A percentile compares a stretch with the other conserved stretches of the same genome.
Conservation (phyloP, 495 filamentous ascomycete genomes). For the Penicillium parvum region DNA sequence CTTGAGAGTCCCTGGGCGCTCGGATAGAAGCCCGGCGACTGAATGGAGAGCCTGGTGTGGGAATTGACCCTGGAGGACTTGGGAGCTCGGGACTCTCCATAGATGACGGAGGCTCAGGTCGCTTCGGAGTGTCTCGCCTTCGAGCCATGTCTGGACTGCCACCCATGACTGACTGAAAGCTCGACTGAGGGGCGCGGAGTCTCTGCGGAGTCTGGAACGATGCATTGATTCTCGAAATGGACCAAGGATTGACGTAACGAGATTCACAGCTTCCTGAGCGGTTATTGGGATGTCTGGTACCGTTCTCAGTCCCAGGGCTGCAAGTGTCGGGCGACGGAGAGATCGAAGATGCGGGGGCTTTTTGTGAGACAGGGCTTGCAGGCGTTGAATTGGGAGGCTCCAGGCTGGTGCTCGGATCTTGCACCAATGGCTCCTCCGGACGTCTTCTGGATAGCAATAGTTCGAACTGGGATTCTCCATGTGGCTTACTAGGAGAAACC, state of each 20-base stretch:
- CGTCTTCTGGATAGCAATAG: constrained; percentile 24
- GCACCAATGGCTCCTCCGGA: not conserved
- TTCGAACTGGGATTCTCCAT: constrained; percentile 11
- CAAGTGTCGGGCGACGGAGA: not conserved
- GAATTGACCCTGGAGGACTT: constrained; percentile 8
- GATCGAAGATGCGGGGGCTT: not conserved
- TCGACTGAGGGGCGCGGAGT: not conserved
- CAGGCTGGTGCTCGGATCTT: not conserved
- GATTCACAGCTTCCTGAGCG: not conserved
- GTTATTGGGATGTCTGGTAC: not conserved
- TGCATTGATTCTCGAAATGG: constrained; percentile 26
- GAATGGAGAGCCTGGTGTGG: constrained; percentile 10
- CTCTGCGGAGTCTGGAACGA: constrained; percentile 12
- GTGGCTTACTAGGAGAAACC: not conserved
- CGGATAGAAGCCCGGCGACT: not conserved
- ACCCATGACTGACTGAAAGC: not conserved
- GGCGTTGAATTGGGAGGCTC: not conserved
- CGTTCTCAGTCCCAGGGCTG: not conserved
- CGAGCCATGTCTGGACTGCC: not conserved
- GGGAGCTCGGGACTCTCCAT: not conserved
- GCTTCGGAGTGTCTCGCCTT: not conserved
- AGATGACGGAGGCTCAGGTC: not conserved
- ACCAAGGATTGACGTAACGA: constrained; percentile 30
- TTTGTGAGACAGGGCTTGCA: not conserved
- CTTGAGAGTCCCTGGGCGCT: not conserved